phyloP scores from a whole-genome alignment of 192 early-diverging fungal genomes.

The Haplosporangium gracile region DNA sequence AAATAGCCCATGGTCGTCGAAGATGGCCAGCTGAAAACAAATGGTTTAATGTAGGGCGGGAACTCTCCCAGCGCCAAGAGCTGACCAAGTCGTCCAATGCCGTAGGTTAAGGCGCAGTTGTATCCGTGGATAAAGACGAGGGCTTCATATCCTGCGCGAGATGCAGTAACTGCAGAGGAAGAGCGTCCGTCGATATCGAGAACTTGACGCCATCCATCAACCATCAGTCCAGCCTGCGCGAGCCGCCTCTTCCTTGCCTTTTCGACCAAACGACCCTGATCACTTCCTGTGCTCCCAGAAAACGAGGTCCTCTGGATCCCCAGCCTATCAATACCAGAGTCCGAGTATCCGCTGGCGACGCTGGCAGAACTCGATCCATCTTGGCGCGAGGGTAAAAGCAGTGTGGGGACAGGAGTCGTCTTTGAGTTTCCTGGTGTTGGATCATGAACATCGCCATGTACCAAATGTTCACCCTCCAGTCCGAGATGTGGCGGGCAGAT shows the following conservation, averaged over 20 bases:
- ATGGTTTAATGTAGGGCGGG: slow-evolving; percentile 58
- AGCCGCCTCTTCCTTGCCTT: slow-evolving; percentile 19
- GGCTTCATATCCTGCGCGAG: slow-evolving; percentile 48
- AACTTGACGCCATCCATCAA: slow-evolving; percentile 42
- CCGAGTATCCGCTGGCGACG: slow-evolving; percentile 16
- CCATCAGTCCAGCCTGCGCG: slow-evolving; percentile 31
- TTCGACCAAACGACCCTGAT: neutral
- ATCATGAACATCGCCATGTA: neutral
- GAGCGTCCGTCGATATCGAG: slow-evolving; percentile 21
- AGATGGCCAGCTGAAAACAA: slow-evolving; percentile 55
- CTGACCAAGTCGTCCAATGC: slow-evolving; percentile 53
- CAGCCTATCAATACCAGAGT: neutral
- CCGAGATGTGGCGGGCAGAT: slow-evolving; percentile 24
- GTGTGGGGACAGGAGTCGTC: slow-evolving; percentile 1
- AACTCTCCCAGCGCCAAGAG: slow-evolving; percentile 54
- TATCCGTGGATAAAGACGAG: slow-evolving; percentile 57
- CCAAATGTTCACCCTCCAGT: slow-evolving; percentile 21
- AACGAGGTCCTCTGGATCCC: neutral
- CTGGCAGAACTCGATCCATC: slow-evolving; percentile 2
- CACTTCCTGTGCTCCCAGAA: neutral
- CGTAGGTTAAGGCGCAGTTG: slow-evolving; percentile 55
- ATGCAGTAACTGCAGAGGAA: slow-evolving; percentile 16
- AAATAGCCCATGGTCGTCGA: slow-evolving; percentile 57
- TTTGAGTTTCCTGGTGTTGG: neutral
- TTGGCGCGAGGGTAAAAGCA: neutral